A percentile compares a stretch with the other conserved stretches of the same genome.
phyloP scores from a whole-genome alignment of 1,284 basidiomycete genomes.

The Microbotryum lychnidis-dioicae region DNA sequence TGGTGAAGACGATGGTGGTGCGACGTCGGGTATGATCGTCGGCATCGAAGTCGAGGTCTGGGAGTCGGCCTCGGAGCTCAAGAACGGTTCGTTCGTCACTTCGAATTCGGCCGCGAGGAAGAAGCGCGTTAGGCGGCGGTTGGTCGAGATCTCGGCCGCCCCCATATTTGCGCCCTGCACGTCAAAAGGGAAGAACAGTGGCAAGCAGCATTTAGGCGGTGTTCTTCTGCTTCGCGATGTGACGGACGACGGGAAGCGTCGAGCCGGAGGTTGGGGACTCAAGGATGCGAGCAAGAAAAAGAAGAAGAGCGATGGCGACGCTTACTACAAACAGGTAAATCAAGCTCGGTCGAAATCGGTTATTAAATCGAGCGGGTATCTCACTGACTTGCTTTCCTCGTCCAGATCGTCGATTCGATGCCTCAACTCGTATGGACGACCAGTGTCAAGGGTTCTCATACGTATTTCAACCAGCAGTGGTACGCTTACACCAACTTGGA shows the following conservation, averaged over 20 bases:
- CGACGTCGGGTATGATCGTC: conserved; percentile 17
- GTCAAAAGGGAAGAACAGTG: not conserved
- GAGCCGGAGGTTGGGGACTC: not conserved
- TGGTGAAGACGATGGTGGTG: conserved; percentile 17
- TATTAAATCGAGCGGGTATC: no score
- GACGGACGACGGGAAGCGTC: conserved; percentile 16
- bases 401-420: conserved; percentile 22
- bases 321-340: conserved; percentile 16
- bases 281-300: conserved; percentile 4
- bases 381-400: not conserved
- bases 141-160: conserved; percentile 24
- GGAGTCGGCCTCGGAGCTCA: conserved; percentile 6
- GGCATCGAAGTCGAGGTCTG: conserved; percentile 26
- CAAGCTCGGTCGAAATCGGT: not conserved
- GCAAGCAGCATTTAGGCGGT: conserved; percentile 28
- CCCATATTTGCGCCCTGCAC: conserved; percentile 13
- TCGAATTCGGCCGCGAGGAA: conserved; percentile 4
- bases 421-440: conserved; percentile 41
- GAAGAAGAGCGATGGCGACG: conserved; percentile 5
- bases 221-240: conserved; percentile 27
- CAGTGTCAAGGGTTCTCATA: conserved; percentile 35
- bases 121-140: conserved; percentile 26
- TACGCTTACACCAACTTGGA: conserved; percentile 39
- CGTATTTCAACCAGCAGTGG: conserved; percentile 31
- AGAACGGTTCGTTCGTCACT: not conserved